Base-by-base conservation (phyloP, 495 filamentous ascomycete genomes). In the Tuber borchii region DNA sequence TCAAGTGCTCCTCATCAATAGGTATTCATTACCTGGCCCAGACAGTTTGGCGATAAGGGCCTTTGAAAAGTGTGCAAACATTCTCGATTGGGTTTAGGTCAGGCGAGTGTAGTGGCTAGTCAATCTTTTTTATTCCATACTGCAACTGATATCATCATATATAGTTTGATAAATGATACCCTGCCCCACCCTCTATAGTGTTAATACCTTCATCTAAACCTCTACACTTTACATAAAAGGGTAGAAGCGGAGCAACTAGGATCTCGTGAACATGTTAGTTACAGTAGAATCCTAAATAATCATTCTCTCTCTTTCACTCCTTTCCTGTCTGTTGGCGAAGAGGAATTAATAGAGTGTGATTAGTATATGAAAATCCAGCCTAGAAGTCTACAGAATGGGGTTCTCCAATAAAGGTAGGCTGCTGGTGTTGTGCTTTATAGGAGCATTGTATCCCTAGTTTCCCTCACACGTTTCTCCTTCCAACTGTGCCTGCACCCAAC, bases 1-100 rank as follows among this genome's bases (percentile, higher is more conserved):
- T 77, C 48, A 77, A 74, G 10, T 77, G 26, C 19, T 70, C 39
- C 43, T 69, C 56, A n/a, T 56, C 71, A 0, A 0, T 44, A 71
- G 75, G 31, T 19, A 70, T 42, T 19, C 74, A 68, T 39, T 51
- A n/a, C 40, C 51, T 9, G 1, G 22, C 31, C 69, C 40, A 40
- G 1, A 74, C 8, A 71, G 43, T 45, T 26, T 65, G 3, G 2
- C 75, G 14, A 44, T 72, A 22, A 9, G 17, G 48, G 39, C n/a
- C 31, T 40, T 75, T 72, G 34, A 75, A 72, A 22, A 45, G 56
- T 31, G 45, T 5, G 2, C 44, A 72, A 48, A 75, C 0, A 75
- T 75, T 75, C 31, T 75, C 42, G 48, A 75, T 75, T 22, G 19
- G 19, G 19, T 22, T 22, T 0, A 48, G 45, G 45, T 48, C 45